Evolutionary conservation across 192 early-diverging fungal species (phyloP).

Genomic region (Coemansia sp.): DNA sequence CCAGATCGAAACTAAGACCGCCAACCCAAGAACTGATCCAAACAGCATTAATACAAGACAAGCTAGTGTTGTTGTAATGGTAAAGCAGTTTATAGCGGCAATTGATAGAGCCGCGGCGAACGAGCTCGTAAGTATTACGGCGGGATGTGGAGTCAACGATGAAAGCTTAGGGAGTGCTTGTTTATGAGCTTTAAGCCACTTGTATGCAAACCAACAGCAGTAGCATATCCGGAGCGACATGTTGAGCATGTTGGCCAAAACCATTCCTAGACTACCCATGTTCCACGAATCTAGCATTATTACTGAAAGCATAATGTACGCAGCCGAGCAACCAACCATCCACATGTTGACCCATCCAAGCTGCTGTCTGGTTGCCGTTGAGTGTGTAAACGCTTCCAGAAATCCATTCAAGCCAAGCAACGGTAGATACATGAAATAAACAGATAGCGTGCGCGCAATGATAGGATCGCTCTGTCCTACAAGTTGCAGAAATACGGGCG

Average conservation of each 20-base stretch:
- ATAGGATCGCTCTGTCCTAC: conserved; percentile 54
- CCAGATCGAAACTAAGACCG: conserved; percentile 28
- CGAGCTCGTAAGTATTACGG: conserved; percentile 18
- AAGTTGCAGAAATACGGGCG: conserved; percentile 58
- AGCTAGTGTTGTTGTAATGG: neutral
- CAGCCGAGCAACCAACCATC: conserved; percentile 72
- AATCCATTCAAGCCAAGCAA: conserved; percentile 95
- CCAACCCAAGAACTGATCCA: conserved; percentile 15
- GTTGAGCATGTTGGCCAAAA: conserved; percentile 84
- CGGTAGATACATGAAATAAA: conserved; percentile 91
- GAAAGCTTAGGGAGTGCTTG: conserved; percentile 7
- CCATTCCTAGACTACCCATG: conserved; percentile 73
- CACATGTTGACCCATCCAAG: conserved; percentile 62
- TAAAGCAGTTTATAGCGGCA: neutral
- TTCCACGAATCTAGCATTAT: conserved; percentile 58
- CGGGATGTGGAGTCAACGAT: conserved; percentile 29
- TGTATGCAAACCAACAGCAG: conserved; percentile 61
- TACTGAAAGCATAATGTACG: conserved; percentile 63
- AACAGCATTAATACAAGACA: conserved; percentile 12
- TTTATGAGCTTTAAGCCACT: conserved; percentile 53
- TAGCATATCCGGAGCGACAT: conserved; percentile 75
- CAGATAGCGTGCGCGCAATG: conserved; percentile 58
- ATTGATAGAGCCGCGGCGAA: conserved; percentile 13
- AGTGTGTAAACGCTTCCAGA: conserved; percentile 90
- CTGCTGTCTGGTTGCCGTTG: conserved; percentile 66